Base-by-base conservation (phyloP, 208 protist genomes). In the Sergeia podlipaevii region DNA sequence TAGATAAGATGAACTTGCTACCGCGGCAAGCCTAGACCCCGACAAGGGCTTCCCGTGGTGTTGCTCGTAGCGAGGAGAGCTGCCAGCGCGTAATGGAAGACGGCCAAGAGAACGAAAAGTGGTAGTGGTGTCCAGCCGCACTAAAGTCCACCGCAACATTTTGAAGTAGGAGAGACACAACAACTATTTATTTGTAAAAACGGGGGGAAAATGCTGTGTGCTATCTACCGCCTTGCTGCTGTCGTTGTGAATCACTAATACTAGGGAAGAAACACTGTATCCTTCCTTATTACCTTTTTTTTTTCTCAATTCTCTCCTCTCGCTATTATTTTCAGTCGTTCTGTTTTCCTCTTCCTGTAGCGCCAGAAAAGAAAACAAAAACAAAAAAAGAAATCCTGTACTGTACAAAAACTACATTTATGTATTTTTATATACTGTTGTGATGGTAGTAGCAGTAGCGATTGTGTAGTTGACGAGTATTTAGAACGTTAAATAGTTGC, bases 21-120 rank as follows among this genome's bases (percentile, higher is more conserved):
- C 33, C 41, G 37, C 18, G 4, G 43, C 24, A 0, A 78, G 60
- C 7, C 43, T 26, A 2, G 6, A 18, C n/a, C 49, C 33, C 18
- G 62, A 50, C 60, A 74, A 60, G 4, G 70, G 38, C 30, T 74
- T 74, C 13, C 4, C 37, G n/a, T 48, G 42, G n/a, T 51, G 60
- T 29, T 70, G 52, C 56, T 74, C 47, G 41, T 78, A 65, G 6
- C 10, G 29, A 39, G 65, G 73, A 11, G 33, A 54, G 29, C 59
- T 54, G 38, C 29, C 30, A 15, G 43, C 30, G 15, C 53, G 47
- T 15, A 65, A 37, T n/a, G 65, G 71, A 3, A 74, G 23, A 11
- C 60, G 65, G 26, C 49, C 60, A 20, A 74, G 26, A 15, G 63
- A 39, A 45, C 55, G 38, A 26, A 70, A 59, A 7, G 49, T 28